Base-by-base conservation (phyloP, 2,329 filamentous ascomycete genomes). In the Penicillium occitanis region DNA sequence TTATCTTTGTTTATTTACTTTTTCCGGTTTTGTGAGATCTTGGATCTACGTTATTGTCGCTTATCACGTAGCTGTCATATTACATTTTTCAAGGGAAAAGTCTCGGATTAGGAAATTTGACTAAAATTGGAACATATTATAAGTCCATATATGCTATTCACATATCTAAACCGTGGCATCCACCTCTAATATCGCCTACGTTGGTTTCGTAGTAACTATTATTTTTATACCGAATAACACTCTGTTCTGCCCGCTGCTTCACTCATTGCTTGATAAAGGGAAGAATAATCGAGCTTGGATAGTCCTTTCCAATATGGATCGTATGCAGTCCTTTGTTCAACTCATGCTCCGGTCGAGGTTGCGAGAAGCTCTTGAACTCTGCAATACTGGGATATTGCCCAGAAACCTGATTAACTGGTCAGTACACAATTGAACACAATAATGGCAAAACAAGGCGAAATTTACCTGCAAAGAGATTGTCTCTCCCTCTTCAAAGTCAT, bases 401-500 rank as follows among this genome's bases (percentile, higher is more conserved):
- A 6, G 70, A 70, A 19, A 77, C 67, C 69, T 76, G 57, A 22
- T 33, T 13, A 0, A 3, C 11, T 53, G 5, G 57, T 65, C 33
- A 60, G 11, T 60, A 46, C 19, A 30, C 22, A 25, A 6, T 46
- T 13, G 44, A n/a, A 46, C 51, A 42, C 50, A 17, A 66, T 40
- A 48, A 40, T 35, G 13, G 25, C 8, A 22, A 42, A 40, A 25
- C 25, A 14, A 7, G 28, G 28, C 2, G 10, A 25, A 57, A 11
- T 17, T 17, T 35, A 66, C 67, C 59, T 63, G 73, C 70, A 61
- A 65, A 65, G 19, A 78, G 50, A 33, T 50, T 5, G 53, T 59
- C 53, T 64, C 63, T 48, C 79, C 81, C 5, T 73, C 77, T 2
- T 83, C 79, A 69, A 79, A 84, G 33, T 82, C 78, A 0, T 82